Evolutionary conservation across 2,329 filamentous ascomycete species (phyloP).

Genomic region (Alternaria triticina): DNA sequence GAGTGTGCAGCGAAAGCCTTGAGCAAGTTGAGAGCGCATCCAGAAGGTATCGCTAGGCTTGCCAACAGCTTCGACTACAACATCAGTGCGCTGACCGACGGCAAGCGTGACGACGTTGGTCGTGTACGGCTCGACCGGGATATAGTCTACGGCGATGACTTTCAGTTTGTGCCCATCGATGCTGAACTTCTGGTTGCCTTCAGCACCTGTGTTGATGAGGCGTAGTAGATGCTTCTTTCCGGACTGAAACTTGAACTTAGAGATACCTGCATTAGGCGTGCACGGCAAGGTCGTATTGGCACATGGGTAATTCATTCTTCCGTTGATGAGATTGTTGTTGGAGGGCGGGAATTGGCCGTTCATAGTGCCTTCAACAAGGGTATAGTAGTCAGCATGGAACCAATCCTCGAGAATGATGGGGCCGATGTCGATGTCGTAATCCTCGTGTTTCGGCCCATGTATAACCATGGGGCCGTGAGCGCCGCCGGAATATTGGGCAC

Average conservation of each 20-base stretch:
- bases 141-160: constrained; percentile 51
- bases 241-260: constrained; percentile 49
- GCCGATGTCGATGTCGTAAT: constrained; percentile 52
- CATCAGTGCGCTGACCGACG: constrained; percentile 49
- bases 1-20: constrained; percentile 22
- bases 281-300: constrained; percentile 32
- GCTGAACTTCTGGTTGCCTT: constrained; percentile 48
- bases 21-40: constrained; percentile 45
- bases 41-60: constrained; percentile 40
- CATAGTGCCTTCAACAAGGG: constrained; percentile 39
- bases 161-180: constrained; percentile 52
- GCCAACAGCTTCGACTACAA: constrained; percentile 40
- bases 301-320: constrained; percentile 36
- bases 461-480: constrained; percentile 48
- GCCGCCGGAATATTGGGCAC: constrained; percentile 49
- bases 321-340: constrained; percentile 31
- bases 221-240: constrained; percentile 52
- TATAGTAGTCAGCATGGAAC: constrained; percentile 44
- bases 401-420: constrained; percentile 51
- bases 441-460: constrained; percentile 42
- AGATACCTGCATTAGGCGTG: constrained; percentile 27
- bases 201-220: constrained; percentile 50
- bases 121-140: constrained; percentile 50
- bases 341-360: constrained; percentile 26
- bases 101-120: constrained; percentile 49